Conservation (phyloP, 177 flowering plant genomes). For the Vitis hybrid region DNA sequence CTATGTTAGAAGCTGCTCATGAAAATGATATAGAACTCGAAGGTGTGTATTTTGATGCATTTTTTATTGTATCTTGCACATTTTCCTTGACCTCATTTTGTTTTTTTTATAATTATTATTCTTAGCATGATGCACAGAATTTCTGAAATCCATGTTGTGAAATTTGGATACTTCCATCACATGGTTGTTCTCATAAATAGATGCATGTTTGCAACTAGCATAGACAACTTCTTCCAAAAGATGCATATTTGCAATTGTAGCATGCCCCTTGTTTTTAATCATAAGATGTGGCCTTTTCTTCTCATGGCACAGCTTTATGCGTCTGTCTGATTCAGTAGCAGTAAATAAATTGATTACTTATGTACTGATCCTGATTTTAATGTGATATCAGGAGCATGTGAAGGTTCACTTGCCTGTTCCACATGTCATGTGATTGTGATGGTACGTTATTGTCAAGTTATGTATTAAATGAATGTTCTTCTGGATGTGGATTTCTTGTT, state of each 20-base stretch:
- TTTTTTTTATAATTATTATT: neutral
- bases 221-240: no score
- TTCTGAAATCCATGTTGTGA: no score
- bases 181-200: no score
- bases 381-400: conserved; percentile 81
- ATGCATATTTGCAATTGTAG: no score
- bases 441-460: conserved; percentile 40
- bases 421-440: conserved; percentile 93
- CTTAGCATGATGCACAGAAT: no score
- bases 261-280: no score
- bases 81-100: neutral
- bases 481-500: neutral
- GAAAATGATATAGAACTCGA: conserved; percentile 95
- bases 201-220: no score
- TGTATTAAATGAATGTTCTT: neutral
- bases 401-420: conserved; percentile 95
- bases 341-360: no score
- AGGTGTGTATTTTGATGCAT: conserved; percentile 38
- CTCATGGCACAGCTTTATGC: no score
- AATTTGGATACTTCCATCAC: no score
- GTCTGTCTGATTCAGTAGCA: no score
- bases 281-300: no score
- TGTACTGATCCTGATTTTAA: neutral
- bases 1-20: conserved; percentile 90
- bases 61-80: neutral